A percentile compares a stretch with the other conserved stretches of the same genome.
phyloP scores from a whole-genome alignment of 2,329 filamentous ascomycete species.

The Apiospora rasikravindrae region DNA sequence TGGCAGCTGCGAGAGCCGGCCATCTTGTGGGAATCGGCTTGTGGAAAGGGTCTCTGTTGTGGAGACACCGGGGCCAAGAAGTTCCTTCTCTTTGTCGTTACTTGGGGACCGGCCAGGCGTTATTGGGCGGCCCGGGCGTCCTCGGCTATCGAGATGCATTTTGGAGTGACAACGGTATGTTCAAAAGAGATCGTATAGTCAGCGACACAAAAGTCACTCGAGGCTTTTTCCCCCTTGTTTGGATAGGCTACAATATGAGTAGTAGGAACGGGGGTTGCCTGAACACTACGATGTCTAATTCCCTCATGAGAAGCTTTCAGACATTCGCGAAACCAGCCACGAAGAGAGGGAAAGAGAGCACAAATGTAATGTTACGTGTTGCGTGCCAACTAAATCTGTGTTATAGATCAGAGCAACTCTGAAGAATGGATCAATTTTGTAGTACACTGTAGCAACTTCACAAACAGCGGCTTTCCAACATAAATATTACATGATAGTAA shows the following conservation, averaged over 20 bases:
- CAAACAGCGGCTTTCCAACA: neutral
- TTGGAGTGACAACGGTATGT: neutral
- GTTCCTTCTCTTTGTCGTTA: neutral
- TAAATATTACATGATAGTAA: neutral
- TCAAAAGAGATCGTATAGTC: neutral
- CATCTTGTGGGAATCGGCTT: conserved; percentile 47
- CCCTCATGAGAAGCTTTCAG: neutral
- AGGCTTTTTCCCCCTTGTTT: neutral
- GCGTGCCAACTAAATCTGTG: neutral
- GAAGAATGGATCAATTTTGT: neutral
- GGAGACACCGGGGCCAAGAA: neutral
- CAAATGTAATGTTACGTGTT: neutral
- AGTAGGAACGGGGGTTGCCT: neutral
- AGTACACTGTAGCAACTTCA: neutral
- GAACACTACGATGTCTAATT: neutral
- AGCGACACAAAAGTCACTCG: neutral
- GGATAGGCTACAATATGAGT: neutral
- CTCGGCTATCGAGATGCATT: neutral
- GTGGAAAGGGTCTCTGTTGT: conserved; percentile 36
- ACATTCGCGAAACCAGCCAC: neutral
- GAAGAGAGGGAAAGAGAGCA: neutral
- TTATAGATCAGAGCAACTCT: neutral
- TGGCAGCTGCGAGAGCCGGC: conserved; percentile 28
- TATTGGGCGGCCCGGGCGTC: neutral
- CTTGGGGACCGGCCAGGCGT: neutral